These are phyloP conservation scores for Nyctanthes arbortristis DNA, from an alignment of 257 asterid genomes.

Conservation along the genomic window DNA sequence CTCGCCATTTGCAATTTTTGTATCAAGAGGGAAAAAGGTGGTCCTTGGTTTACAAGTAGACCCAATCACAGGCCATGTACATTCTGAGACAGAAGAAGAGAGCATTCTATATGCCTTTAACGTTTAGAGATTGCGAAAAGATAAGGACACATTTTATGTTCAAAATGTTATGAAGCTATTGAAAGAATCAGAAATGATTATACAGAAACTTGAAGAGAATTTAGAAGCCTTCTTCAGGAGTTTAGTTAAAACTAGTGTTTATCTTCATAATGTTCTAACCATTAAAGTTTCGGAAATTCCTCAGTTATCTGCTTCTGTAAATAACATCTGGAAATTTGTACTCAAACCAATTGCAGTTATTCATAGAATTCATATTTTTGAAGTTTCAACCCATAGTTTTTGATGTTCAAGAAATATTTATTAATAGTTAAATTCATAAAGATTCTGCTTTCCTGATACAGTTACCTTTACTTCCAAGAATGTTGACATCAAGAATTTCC, in stretches of 20 bases:
- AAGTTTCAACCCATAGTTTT: background rate
- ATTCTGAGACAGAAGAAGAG: constrained; percentile 5
- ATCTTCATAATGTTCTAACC: constrained; percentile 28
- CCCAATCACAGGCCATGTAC: constrained; percentile 6
- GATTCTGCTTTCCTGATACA: no score
- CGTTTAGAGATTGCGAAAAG: background rate
- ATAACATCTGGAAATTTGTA: no score
- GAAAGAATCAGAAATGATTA: background rate
- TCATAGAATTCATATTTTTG: background rate
- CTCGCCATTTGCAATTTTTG: constrained; percentile 13
- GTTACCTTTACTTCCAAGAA: background rate
- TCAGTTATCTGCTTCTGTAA: no score
- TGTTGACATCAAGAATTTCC: no score
- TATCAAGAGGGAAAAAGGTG: constrained; percentile 19
- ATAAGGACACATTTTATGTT: background rate
- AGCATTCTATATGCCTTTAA: background rate
- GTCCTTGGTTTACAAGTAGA: constrained; percentile 26
- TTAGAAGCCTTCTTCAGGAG: no score
- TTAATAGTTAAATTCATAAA: no score
- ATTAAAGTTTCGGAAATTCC: constrained; percentile 2
- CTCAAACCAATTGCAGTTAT: no score
- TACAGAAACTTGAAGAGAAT: no score
- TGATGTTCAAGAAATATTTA: background rate
- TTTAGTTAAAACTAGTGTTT: no score
- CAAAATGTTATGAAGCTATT: constrained; percentile 21